These are phyloP conservation scores for Luvunga scandens DNA, from an alignment of 345 rosid species.

Conservation along the genomic window DNA sequence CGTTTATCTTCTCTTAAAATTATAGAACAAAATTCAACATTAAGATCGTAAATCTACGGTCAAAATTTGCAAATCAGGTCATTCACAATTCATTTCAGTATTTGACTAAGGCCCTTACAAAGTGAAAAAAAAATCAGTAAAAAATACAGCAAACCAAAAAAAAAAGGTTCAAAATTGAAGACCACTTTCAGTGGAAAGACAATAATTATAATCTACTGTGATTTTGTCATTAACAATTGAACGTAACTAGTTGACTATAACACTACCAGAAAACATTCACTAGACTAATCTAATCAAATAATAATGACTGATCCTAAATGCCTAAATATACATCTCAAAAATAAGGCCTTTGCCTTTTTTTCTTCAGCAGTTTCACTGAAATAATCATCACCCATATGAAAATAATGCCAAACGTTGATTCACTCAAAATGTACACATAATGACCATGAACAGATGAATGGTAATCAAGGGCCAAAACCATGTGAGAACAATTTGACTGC, in stretches of 20 bases:
- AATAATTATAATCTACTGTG: not conserved
- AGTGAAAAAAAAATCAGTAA: not conserved
- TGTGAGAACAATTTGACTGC: conserved; percentile 22
- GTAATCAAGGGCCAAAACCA: conserved; percentile 26
- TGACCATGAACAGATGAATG: conserved; percentile 14
- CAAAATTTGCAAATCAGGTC: not conserved
- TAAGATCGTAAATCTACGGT: not conserved
- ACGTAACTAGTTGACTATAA: not conserved
- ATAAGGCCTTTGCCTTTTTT: not conserved
- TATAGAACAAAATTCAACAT: not conserved
- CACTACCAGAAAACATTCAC: conserved; percentile 5
- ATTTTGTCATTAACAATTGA: not conserved
- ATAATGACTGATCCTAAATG: not conserved
- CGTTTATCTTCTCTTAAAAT: not conserved
- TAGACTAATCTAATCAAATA: not conserved
- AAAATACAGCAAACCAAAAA: not conserved
- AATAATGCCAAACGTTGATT: not conserved
- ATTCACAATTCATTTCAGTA: not conserved
- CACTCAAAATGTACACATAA: not conserved
- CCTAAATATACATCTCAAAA: not conserved
- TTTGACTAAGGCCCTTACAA: not conserved
- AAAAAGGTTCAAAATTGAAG: not conserved
- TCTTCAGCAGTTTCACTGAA: not conserved
- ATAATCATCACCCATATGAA: not conserved
- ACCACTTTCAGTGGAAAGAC: not conserved